Base-by-base conservation (phyloP, 768 basidiomycete genomes). In the Naematelia aurantialba region DNA sequence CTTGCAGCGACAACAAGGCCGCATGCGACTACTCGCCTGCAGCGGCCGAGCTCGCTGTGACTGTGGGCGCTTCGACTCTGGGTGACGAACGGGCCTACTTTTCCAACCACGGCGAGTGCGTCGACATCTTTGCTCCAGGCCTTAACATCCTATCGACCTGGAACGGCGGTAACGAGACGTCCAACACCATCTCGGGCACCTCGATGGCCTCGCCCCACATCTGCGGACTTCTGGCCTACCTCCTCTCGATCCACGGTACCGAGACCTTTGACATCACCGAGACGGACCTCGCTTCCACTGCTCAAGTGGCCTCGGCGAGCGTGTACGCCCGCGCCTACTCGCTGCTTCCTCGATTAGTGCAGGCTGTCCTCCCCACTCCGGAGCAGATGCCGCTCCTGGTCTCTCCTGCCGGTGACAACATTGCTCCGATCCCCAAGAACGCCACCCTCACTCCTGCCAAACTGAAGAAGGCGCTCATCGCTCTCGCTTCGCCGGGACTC, bases 21-120 rank as follows among this genome's bases (percentile, higher is more conserved):
- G 91, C 91, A 12, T 98, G 94, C 82, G 81, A 81, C 65, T 96
- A 88, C 79, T 98, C 93, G 1, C 96, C 96, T 31, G 96, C 93
- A 25, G 85, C 84, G 5, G 85, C 96, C 3, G 83, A 87, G 80
- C 85, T 88, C 55, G 90, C 96, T 14, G 83, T 99, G 62, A 97
- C 96, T 50, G 96, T 98, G 55, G 96, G 89, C 66, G 96, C 96
- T 27, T 79, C 78, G n/a, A 78, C 79, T 42, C 72, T 80, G 54
- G 65, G 62, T 21, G 80, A 80, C 69, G 76, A 75, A 52, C 68
- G 78, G 46, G 79, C 80, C 42, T 81, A 80, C 78, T 81, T 96
- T 82, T 93, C 91, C 73, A 99, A 99, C 83, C 82, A 80, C 67
- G 96, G 94, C 21, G 65, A 80, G 54, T 97, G 93, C 73, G 92